These are phyloP conservation scores for Fusarium subtropicale DNA, from an alignment of 2,329 filamentous ascomycete species.

Conservation along the genomic window DNA sequence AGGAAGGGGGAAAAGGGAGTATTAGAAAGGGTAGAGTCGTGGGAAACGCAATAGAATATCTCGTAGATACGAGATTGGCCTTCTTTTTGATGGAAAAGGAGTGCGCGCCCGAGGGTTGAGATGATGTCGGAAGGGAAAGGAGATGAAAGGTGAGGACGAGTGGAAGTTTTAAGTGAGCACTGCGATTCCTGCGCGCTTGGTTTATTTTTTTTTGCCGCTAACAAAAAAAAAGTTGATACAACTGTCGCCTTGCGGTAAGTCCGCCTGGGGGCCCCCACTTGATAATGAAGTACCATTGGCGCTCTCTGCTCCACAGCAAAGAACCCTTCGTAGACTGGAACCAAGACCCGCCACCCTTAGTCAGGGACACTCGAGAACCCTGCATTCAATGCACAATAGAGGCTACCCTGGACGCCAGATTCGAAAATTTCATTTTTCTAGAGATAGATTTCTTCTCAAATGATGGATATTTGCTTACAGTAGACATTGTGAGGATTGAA, in stretches of 20 bases:
- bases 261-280: slow-evolving; percentile 25
- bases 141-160: slow-evolving; percentile 42
- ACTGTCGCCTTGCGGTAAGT: slow-evolving; percentile 40
- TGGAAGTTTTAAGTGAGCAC: slow-evolving; percentile 45
- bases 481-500: not conserved
- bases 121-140: slow-evolving; percentile 43
- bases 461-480: not conserved
- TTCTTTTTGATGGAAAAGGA: slow-evolving; percentile 46
- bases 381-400: not conserved
- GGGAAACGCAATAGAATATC: slow-evolving; percentile 34
- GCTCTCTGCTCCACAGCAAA: not conserved
- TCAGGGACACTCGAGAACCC: slow-evolving; percentile 12
- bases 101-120: slow-evolving; percentile 47
- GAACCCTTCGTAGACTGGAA: slow-evolving; percentile 24
- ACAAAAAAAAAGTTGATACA: slow-evolving; percentile 39
- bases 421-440: not conserved
- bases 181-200: slow-evolving; percentile 40
- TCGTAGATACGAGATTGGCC: slow-evolving; percentile 38
- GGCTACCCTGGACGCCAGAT: slow-evolving; percentile 5
- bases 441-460: not conserved
- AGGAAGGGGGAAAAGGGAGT: slow-evolving; percentile 20
- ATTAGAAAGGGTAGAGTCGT: slow-evolving; percentile 39
- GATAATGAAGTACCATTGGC: not conserved
- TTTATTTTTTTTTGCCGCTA: slow-evolving; percentile 48
- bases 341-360: slow-evolving; percentile 28